Conservation (phyloP, 1,284 basidiomycete species). For the Blastosporella zonata region DNA sequence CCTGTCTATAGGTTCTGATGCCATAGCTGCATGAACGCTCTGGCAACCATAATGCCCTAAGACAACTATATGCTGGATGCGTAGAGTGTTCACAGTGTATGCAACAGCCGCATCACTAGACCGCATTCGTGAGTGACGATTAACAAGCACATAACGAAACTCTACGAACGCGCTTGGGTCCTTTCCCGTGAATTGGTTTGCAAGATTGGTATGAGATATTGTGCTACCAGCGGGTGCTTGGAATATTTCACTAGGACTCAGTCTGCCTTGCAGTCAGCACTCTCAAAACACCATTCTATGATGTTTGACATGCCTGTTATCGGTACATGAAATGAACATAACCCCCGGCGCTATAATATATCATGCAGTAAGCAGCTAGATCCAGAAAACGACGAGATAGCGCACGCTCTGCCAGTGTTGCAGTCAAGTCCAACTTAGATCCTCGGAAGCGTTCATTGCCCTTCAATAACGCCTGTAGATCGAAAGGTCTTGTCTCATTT, state of each 20-base stretch:
- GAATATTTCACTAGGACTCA: slow-evolving; percentile 30
- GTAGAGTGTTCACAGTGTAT: slow-evolving; percentile 29
- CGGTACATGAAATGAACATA: slow-evolving; percentile 35
- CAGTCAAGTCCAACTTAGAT: slow-evolving; percentile 16
- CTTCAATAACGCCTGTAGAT: slow-evolving; percentile 23
- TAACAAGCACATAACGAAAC: neutral
- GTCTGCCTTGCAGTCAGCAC: slow-evolving; percentile 18
- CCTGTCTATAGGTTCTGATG: slow-evolving; percentile 18
- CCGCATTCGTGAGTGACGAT: neutral
- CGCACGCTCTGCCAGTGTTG: slow-evolving; percentile 21
- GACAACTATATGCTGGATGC: slow-evolving; percentile 33
- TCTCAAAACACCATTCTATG: neutral
- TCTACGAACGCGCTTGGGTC: slow-evolving; percentile 30
- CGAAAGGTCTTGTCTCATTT: slow-evolving; percentile 10
- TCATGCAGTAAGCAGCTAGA: neutral
- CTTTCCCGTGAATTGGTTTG: slow-evolving; percentile 29
- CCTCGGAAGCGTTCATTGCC: slow-evolving; percentile 30
- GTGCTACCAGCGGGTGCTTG: slow-evolving; percentile 30
- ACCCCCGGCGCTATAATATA: slow-evolving; percentile 28
- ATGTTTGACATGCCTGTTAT: slow-evolving; percentile 27
- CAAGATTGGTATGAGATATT: slow-evolving; percentile 30
- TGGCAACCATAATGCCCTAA: slow-evolving; percentile 36
- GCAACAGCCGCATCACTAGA: slow-evolving; percentile 29
- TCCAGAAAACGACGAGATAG: neutral
- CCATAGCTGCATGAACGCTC: slow-evolving; percentile 29